A percentile compares a stretch with the other conserved stretches of the same genome.
These are phyloP conservation scores for Xerophyta viscosa DNA, from an alignment of 106 monocot species.

Conservation along the genomic window DNA sequence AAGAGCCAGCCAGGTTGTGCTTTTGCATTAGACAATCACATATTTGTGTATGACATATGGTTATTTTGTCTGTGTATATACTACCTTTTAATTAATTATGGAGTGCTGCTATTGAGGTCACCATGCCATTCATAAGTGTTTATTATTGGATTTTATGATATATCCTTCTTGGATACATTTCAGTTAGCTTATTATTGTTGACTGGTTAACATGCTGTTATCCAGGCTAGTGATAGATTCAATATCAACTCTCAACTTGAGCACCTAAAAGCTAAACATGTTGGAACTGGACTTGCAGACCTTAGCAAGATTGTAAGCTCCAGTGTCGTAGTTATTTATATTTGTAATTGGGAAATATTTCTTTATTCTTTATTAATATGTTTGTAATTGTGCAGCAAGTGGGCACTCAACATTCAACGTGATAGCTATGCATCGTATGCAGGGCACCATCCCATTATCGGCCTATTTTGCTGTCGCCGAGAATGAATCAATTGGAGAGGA, in stretches of 20 bases:
- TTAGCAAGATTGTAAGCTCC: slow-evolving; percentile 64
- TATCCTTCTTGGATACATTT: too few species aligned
- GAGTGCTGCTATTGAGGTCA: too few species aligned
- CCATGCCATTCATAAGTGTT: too few species aligned
- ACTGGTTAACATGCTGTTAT: too few species aligned
- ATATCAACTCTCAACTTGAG: slow-evolving; percentile 88
- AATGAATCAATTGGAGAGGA: slow-evolving; percentile 92
- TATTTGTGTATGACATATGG: too few species aligned
- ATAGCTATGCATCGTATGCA: slow-evolving; percentile 79
- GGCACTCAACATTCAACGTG: slow-evolving; percentile 78
- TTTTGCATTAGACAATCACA: too few species aligned
- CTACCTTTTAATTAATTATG: too few species aligned
- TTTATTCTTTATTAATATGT: not conserved
- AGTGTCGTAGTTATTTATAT: too few species aligned
- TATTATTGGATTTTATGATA: too few species aligned
- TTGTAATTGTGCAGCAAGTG: slow-evolving; percentile 45
- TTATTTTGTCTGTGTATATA: too few species aligned
- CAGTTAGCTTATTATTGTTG: too few species aligned
- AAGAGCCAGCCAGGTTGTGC: too few species aligned
- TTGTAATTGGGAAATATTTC: not conserved
- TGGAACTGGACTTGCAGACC: slow-evolving; percentile 72
- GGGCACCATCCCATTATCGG: slow-evolving; percentile 69
- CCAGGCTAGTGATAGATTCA: slow-evolving; percentile 72
- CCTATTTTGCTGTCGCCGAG: slow-evolving; percentile 74
- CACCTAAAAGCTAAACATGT: slow-evolving; percentile 93